Base-by-base conservation (phyloP, 2,329 filamentous ascomycete species). In the Pestalotiopsis sp. region DNA sequence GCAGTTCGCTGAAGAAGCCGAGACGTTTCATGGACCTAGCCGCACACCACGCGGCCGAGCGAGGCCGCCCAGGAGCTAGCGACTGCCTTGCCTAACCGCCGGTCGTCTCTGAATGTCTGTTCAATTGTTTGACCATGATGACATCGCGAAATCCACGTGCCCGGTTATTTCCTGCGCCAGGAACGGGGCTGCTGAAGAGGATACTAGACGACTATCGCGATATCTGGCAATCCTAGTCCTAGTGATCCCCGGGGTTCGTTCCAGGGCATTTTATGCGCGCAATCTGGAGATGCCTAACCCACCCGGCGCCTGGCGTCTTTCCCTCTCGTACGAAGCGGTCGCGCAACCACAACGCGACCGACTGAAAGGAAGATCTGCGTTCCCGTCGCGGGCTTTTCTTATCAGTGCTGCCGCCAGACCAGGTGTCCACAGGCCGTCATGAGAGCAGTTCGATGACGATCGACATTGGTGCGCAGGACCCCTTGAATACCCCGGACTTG, bases 371-470 rank as follows among this genome's bases (percentile, higher is more conserved):
- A 38, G 36, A 38, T 36, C 31, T 20, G 20, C 25, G 31, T 17
- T 39, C 59, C n/a, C 59, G 23, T 59, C 57, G 23, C 27, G 57
- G 31, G 57, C 57, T 36, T 20, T 39, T 39, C 59, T 62, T 62
- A 62, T 62, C 59, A 39, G 31, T 20, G 59, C 27, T 36, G 17
- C 25, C 31, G 14, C 59, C 36, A n/a, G 17, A 52, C 45, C 45
- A 52, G 45, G 45, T 52, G 12, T 39, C 20, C 59, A 62, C 59
- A 23, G 61, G 25, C 61, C 61, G 41, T 49, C 36, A 25, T 64
- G 61, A 64, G 61, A 64, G 61, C 61, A 64, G 41, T 52, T 23
- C 61, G 23, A 64, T 64, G 61, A 64, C 36, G 61, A 64, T 64
- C 61, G 38, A 27, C 61, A 64, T 4, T 64, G 38, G 14, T 41